Evolutionary conservation across 2,329 filamentous ascomycete genomes (phyloP), one percentile per base, ranked within the genome.

Genomic region (Alternaria panax): DNA sequence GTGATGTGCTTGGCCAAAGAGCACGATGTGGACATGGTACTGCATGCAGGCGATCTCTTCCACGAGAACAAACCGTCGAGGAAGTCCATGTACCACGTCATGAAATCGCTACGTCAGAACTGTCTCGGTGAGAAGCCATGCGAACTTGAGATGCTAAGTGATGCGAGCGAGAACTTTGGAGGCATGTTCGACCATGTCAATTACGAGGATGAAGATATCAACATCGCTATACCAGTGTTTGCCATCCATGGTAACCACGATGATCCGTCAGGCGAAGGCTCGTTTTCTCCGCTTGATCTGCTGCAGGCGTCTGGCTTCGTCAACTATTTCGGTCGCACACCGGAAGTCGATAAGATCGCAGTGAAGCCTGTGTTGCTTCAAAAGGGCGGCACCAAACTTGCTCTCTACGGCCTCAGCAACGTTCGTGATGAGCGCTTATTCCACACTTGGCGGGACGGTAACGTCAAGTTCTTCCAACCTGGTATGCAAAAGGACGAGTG

Each of bases 221-320:
- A 99, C 72, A 88, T 99, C 61, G 92, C 93, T 1, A 97, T 98
- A 56, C 95, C 95, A 0, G 93, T 99, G 27, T 99, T 99, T 75
- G 97, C 94, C 0, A 99, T 99, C 40, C 96, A 99, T 71, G 95
- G 95, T 45, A 99, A 99, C 73, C 95, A 99, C 75, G 95, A 99
- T 74, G 95, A 99, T 75, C 95, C 95, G 0, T 96, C 93, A n/a
- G 95, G 95, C 9, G 93, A 97, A 71, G 95, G 93, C 11, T 92
- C 96, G 75, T 90, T 90, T 65, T 96, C 95, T 64, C 93, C 94
- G 0, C 84, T 99, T 11, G 95, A 99, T 76, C 80, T 99, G 16
- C 84, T 99, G 4, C 93, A 98, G 76, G 90, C 95, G 1, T 92
- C 93, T 0, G 95, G 95, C 0, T 81, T 99, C 14, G 83, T 99